phyloP scores from a whole-genome alignment of 2,329 filamentous ascomycete genomes.

The Magnaporthales sp. region DNA sequence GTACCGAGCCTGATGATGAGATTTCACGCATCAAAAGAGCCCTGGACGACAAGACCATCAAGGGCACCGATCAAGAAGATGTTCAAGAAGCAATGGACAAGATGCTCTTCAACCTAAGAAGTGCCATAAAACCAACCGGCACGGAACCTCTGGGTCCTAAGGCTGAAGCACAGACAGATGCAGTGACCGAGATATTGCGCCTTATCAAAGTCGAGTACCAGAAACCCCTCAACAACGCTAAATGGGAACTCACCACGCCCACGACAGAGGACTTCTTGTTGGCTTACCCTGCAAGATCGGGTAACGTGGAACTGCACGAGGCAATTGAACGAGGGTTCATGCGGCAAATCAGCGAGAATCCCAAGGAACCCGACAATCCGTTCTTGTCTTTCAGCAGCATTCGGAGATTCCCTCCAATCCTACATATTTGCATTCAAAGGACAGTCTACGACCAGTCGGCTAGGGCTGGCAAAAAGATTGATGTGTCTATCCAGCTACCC shows the following conservation, averaged over 20 bases:
- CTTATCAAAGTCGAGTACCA: constrained; percentile 53
- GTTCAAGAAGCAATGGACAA: constrained; percentile 94
- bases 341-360: constrained; percentile 62
- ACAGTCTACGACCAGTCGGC: constrained; percentile 53
- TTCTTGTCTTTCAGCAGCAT: constrained; percentile 62
- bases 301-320: constrained; percentile 61
- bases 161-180: constrained; percentile 69
- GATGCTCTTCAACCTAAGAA: constrained; percentile 82
- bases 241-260: constrained; percentile 28
- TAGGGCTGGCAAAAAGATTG: constrained; percentile 54
- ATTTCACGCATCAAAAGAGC: constrained; percentile 27
- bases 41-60: constrained; percentile 35
- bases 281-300: constrained; percentile 44
- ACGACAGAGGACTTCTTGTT: constrained; percentile 51
- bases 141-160: constrained; percentile 36
- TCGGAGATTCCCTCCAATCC: constrained; percentile 67
- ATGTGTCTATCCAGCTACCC: constrained; percentile 68
- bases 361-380: constrained; percentile 28
- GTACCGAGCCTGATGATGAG: constrained; percentile 13
- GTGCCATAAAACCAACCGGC: constrained; percentile 68
- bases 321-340: constrained; percentile 83
- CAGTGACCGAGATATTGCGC: constrained; percentile 64
- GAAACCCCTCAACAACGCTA: constrained; percentile 37
- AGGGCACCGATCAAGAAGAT: constrained; percentile 72
- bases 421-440: constrained; percentile 85